A percentile compares a stretch with the other conserved stretches of the same genome.
Conservation (phyloP, 352 stramenopile species). For the Globisporangium cederbergense region DNA sequence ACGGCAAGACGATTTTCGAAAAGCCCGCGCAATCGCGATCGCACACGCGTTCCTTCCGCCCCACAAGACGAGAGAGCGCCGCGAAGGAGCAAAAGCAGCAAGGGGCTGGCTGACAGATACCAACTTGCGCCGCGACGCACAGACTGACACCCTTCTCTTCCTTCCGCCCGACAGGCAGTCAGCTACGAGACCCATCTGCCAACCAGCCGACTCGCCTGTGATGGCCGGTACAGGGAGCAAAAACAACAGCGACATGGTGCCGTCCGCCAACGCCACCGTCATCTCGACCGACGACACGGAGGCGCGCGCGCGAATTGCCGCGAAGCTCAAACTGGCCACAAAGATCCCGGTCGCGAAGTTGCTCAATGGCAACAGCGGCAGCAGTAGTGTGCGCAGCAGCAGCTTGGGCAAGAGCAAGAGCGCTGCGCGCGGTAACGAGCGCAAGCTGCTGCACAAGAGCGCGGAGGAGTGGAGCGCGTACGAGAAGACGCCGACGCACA, state of each 20-base stretch:
- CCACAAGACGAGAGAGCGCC: neutral
- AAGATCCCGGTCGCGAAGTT: slow-evolving; percentile 12
- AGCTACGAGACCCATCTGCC: neutral
- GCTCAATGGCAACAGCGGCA: slow-evolving; percentile 14
- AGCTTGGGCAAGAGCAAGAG: slow-evolving; percentile 17
- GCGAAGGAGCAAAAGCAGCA: neutral
- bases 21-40: slow-evolving; percentile 7
- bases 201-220: neutral
- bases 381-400: slow-evolving; percentile 9
- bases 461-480: slow-evolving; percentile 60
- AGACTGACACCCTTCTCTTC: neutral
- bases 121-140: slow-evolving; percentile 1
- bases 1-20: slow-evolving; percentile 8
- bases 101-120: neutral
- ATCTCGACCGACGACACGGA: slow-evolving; percentile 14
- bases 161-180: neutral
- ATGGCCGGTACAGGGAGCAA: neutral
- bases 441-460: slow-evolving; percentile 72
- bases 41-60: slow-evolving; percentile 10
- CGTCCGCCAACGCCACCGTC: slow-evolving; percentile 3
- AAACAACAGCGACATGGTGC: neutral
- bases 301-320: slow-evolving; percentile 19
- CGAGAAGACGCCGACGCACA: slow-evolving; percentile 52
- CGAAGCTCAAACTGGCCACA: slow-evolving; percentile 18
- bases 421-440: slow-evolving; percentile 18